Evolutionary conservation across 345 rosid genomes (phyloP), one percentile per base, ranked within the genome.

Genomic region (Xanthoceras sorbifolium): DNA sequence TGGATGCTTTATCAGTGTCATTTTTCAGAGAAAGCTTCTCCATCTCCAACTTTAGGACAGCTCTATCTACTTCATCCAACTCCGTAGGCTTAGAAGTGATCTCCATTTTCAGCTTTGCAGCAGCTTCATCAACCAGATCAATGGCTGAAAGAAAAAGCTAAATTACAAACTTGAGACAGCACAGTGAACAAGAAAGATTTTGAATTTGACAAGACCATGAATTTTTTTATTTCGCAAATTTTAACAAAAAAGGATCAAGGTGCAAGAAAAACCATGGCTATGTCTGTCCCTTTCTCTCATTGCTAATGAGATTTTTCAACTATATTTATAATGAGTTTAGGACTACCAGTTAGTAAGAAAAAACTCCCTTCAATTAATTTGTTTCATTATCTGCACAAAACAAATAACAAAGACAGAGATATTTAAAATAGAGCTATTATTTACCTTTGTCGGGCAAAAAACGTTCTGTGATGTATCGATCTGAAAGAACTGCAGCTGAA

Each of bases 41-140:
- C 99, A 96, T 96, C 86, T 96, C 98, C 83, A 91, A 71, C 82
- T 96, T 92, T 75, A 91, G 78, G 60, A 96, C 83, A 80, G 94
- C 89, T 83, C 99, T 90, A 63, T 96, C 98, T 46, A 91, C 75
- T 85, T 93, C 97, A 79, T 96, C 97, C 73, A 96, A 80, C 76
- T 96, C 99, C 10, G 87, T 93, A 46, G 99, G 98, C 85, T 93
- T 95, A 75, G 99, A 96, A 76, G 98, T 91, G 67, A 96, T 96
- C 87, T 96, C 97, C 99, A 93, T 92, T 83, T 90, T 96, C 82
- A 96, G 89, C 88, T 96, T 96, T 77, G 95, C 98, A 52, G 95
- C 95, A 72, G 99, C 97, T 85, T 96, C 99, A 78, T 93, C 99
- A 76, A 91, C 97, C 26, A 93, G 95, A 82, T 96, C 99, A 80